Evolutionary conservation across 2,329 filamentous ascomycete genomes (phyloP).

Genomic region (Alternaria triticina): DNA sequence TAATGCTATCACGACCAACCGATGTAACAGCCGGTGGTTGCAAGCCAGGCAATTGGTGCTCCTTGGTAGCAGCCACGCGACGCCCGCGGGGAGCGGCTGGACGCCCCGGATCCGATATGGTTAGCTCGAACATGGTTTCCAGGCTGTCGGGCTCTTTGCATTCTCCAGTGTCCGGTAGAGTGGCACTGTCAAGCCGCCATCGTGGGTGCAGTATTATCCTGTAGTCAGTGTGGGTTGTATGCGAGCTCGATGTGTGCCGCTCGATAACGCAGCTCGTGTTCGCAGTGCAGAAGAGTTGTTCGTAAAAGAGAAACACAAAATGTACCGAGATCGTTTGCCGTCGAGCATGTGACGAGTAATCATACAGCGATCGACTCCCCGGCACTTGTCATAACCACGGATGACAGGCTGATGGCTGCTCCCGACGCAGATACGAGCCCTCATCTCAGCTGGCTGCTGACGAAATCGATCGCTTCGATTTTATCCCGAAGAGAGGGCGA

Average conservation of each 20-base stretch:
- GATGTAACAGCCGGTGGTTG: slow-evolving; percentile 33
- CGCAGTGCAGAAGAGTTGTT: background rate
- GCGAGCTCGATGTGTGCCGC: slow-evolving; percentile 1
- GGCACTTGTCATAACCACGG: slow-evolving; percentile 4
- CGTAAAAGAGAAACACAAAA: background rate
- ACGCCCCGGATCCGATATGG: slow-evolving; percentile 28
- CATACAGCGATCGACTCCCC: slow-evolving; percentile 7
- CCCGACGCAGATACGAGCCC: slow-evolving; percentile 15
- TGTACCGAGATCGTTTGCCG: slow-evolving; percentile 1
- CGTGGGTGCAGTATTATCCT: slow-evolving; percentile 36
- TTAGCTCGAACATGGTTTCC: slow-evolving; percentile 36
- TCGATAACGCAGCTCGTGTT: background rate
- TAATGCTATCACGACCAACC: slow-evolving; percentile 18
- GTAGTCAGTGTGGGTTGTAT: slow-evolving; percentile 31
- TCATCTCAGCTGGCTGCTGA: slow-evolving; percentile 8
- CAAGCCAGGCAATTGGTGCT: slow-evolving; percentile 29
- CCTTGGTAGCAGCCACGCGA: slow-evolving; percentile 30
- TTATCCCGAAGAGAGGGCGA: background rate
- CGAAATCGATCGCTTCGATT: slow-evolving; percentile 1
- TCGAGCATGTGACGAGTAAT: slow-evolving; percentile 3
- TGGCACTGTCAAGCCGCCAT: slow-evolving; percentile 45
- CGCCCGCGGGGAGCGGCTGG: slow-evolving; percentile 39
- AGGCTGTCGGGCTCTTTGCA: slow-evolving; percentile 35
- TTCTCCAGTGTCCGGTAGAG: slow-evolving; percentile 41
- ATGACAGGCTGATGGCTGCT: slow-evolving; percentile 16